phyloP scores from a whole-genome alignment of 179 eudicot species.

The Pouteria campechiana region DNA sequence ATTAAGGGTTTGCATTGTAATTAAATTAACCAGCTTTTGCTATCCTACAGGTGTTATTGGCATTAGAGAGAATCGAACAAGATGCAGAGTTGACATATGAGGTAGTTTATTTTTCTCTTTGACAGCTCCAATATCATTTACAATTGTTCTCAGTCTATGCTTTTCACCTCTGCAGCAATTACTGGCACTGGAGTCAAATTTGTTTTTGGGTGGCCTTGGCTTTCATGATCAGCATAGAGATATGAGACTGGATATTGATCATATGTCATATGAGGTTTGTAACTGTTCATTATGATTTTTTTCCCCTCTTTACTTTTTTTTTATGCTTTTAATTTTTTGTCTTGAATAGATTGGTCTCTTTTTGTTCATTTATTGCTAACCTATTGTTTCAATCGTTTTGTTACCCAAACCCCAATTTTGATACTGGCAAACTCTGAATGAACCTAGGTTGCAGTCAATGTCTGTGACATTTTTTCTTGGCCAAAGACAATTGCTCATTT shows the following conservation, averaged over 20 bases:
- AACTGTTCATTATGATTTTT: not conserved
- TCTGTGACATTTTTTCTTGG: too few species aligned
- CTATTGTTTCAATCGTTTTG: too few species aligned
- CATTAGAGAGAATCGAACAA: conserved; percentile 71
- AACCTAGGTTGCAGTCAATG: too few species aligned
- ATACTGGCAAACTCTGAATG: too few species aligned
- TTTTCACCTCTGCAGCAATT: conserved; percentile 44
- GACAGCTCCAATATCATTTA: too few species aligned
- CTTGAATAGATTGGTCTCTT: not conserved
- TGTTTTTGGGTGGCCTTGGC: conserved; percentile 56
- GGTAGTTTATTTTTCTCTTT: conserved; percentile 25
- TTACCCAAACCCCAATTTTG: too few species aligned
- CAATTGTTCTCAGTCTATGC: not conserved
- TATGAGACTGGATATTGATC: conserved; percentile 85
- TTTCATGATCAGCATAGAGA: conserved; percentile 85
- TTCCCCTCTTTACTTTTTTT: not conserved
- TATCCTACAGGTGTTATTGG: conserved; percentile 47
- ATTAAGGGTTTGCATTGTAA: too few species aligned
- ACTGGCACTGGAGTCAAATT: conserved; percentile 64
- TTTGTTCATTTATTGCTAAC: not conserved
- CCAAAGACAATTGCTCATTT: too few species aligned
- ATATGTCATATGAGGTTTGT: conserved; percentile 82
- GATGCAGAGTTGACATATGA: conserved; percentile 67
- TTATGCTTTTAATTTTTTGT: not conserved
- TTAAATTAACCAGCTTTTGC: too few species aligned